Percentiles rank a stretch among this genome's conserved stretches.
Conservation (phyloP, 805 yeast species). For the Candida insectorum region DNA sequence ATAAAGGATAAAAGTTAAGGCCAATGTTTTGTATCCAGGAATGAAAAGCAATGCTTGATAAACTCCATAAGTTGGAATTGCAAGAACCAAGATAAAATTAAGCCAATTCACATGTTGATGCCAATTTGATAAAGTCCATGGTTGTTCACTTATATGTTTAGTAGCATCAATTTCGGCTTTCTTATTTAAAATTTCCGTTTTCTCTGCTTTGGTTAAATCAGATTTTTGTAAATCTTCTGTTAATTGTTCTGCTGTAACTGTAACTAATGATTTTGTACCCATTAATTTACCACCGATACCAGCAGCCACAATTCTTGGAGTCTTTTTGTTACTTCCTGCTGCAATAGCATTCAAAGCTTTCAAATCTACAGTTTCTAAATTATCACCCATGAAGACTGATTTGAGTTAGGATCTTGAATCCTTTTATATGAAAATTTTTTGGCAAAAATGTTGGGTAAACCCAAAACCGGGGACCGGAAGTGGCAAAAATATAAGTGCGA, state of each 20-base stretch:
- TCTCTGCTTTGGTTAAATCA: constrained; percentile 26
- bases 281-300: constrained; percentile 71
- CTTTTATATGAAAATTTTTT: background rate
- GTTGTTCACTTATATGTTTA: constrained; percentile 70
- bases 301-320: constrained; percentile 73
- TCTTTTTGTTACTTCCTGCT: constrained; percentile 72
- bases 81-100: constrained; percentile 60
- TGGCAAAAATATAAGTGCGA: too few species aligned
- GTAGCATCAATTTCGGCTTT: constrained; percentile 36
- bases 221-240: constrained; percentile 48
- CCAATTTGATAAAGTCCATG: constrained; percentile 76
- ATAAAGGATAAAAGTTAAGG: constrained; percentile 54
- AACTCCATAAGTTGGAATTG: constrained; percentile 57
- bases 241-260: constrained; percentile 62
- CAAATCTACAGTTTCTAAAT: constrained; percentile 47
- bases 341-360: constrained; percentile 74
- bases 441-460: constrained; percentile 5
- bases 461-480: background rate
- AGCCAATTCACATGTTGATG: constrained; percentile 75
- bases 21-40: constrained; percentile 49
- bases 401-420: background rate
- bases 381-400: constrained; percentile 10
- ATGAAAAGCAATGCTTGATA: constrained; percentile 43
- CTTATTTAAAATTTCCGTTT: constrained; percentile 23
- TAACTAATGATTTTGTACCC: constrained; percentile 76